These are phyloP conservation scores for Aspergillus kassunensis DNA, from an alignment of 495 filamentous ascomycete species.

Conservation along the genomic window DNA sequence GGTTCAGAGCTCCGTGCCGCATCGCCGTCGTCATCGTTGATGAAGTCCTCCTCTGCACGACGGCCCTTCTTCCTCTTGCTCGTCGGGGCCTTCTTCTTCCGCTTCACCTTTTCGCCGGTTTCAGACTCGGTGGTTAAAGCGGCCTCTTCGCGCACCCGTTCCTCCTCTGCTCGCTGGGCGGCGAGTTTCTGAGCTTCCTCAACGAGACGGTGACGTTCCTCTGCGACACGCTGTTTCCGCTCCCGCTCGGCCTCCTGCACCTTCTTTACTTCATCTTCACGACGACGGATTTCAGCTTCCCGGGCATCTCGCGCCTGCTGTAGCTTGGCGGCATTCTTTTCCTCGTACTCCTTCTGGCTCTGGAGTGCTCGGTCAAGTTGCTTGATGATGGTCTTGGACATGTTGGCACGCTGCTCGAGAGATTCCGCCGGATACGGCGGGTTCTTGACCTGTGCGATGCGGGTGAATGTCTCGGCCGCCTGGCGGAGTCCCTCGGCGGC, in stretches of 20 bases:
- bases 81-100: slow-evolving; percentile 53
- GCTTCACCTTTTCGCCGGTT: slow-evolving; percentile 71
- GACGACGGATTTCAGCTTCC: slow-evolving; percentile 67
- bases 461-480: slow-evolving; percentile 76
- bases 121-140: slow-evolving; percentile 72
- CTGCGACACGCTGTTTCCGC: slow-evolving; percentile 69
- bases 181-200: slow-evolving; percentile 71
- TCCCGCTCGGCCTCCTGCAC: slow-evolving; percentile 64
- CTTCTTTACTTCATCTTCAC: slow-evolving; percentile 67
- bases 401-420: slow-evolving; percentile 91
- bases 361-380: slow-evolving; percentile 83
- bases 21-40: slow-evolving; percentile 20
- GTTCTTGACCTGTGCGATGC: slow-evolving; percentile 74
- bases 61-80: slow-evolving; percentile 66
- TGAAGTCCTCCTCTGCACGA: slow-evolving; percentile 23
- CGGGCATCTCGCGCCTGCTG: slow-evolving; percentile 68
- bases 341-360: slow-evolving; percentile 85
- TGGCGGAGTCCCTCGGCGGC: slow-evolving; percentile 83
- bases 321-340: slow-evolving; percentile 82
- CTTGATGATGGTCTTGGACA: slow-evolving; percentile 90
- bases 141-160: slow-evolving; percentile 60
- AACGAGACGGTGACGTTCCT: slow-evolving; percentile 73
- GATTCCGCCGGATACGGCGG: slow-evolving; percentile 88
- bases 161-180: slow-evolving; percentile 66
- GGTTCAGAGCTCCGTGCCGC: slow-evolving; percentile 14